Evolutionary conservation across 768 basidiomycete genomes (phyloP), one percentile per base, ranked within the genome.

Genomic region (Rhodocollybia butyracea): DNA sequence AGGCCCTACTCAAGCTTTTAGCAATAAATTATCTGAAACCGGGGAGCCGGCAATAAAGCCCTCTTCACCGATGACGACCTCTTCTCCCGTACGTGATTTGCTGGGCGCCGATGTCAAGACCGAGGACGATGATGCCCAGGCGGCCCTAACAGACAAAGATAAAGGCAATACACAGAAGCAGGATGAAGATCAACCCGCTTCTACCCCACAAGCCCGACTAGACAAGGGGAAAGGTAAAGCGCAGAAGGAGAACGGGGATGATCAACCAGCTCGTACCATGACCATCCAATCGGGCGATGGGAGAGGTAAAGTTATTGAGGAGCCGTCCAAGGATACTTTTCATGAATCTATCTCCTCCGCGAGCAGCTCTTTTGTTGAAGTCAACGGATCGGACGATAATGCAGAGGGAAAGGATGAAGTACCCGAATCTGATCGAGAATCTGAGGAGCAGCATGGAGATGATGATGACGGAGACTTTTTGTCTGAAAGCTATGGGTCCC

Each of bases 1-100:
- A 5, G 73, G 70, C 0, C 68, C 70, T 1, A 70, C 72, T 32
- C 80, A 77, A 60, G 81, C 88, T 0, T 91, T 87, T 60, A 68
- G 73, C n/a, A 84, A 89, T 27, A 79, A 82, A 63, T 66, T 59
- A 15, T 71, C 34, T 34, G 24, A 39, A 48, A 24, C 24, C 29
- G 19, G 8, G 27, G 17, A 10, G 11, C 12, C 22, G 12, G 34
- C 13, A 36, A 11, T 8, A 29, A 45, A 4, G 13, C 10, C 43
- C 26, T 11, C 26, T 27, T 17, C 43, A 29, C 42, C 5, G 10
- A 41, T n/a, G n/a, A n/a, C n/a, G n/a, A n/a, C n/a, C n/a, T n/a
- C n/a, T n/a, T n/a, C n/a, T n/a, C n/a, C n/a, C n/a, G n/a, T n/a
- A n/a, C n/a, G n/a, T n/a, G n/a, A n/a, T n/a, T n/a, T n/a, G n/a